Percentiles rank a stretch among this genome's conserved stretches.
Evolutionary conservation across 768 basidiomycete genomes (phyloP).

Genomic region (Termitomyces sp.): DNA sequence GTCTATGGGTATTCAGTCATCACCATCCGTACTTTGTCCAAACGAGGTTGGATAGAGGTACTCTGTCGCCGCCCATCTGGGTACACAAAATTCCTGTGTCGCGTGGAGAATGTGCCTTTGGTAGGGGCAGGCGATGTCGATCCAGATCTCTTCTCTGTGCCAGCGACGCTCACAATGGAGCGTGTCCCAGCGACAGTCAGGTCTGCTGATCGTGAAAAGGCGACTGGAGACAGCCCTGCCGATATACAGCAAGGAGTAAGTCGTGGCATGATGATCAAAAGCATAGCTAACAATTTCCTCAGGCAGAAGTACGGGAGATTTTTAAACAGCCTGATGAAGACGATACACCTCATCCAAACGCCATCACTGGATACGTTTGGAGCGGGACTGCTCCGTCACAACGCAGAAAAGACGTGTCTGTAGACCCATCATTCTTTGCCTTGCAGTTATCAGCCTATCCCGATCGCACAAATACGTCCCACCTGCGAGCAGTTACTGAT

Average conservation of each 20-base stretch:
- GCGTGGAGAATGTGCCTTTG: slow-evolving; percentile 85
- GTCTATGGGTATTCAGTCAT: slow-evolving; percentile 78
- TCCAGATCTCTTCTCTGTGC: slow-evolving; percentile 68
- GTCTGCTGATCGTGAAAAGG: slow-evolving; percentile 20
- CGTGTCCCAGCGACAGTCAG: slow-evolving; percentile 35
- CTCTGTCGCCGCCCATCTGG: slow-evolving; percentile 85
- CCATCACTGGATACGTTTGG: slow-evolving; percentile 87
- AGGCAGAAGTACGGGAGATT: slow-evolving; percentile 24
- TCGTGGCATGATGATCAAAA: neutral
- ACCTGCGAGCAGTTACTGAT: slow-evolving; percentile 44
- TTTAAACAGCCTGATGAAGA: slow-evolving; percentile 16
- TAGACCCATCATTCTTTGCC: slow-evolving; percentile 83
- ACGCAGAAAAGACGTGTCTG: slow-evolving; percentile 75
- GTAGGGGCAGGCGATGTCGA: slow-evolving; percentile 80
- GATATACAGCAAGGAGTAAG: slow-evolving; percentile 13
- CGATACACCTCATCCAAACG: slow-evolving; percentile 47
- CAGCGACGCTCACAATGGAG: slow-evolving; percentile 71
- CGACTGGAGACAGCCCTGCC: slow-evolving; percentile 14
- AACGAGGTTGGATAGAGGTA: slow-evolving; percentile 87
- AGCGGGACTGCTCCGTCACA: slow-evolving; percentile 83
- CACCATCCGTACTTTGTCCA: slow-evolving; percentile 68
- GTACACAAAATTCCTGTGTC: slow-evolving; percentile 76
- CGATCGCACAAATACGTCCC: slow-evolving; percentile 33
- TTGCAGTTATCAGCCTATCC: slow-evolving; percentile 77
- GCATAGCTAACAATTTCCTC: neutral